Evolutionary conservation across 768 basidiomycete species (phyloP).

Genomic region (Panaeolus papilionaceus): DNA sequence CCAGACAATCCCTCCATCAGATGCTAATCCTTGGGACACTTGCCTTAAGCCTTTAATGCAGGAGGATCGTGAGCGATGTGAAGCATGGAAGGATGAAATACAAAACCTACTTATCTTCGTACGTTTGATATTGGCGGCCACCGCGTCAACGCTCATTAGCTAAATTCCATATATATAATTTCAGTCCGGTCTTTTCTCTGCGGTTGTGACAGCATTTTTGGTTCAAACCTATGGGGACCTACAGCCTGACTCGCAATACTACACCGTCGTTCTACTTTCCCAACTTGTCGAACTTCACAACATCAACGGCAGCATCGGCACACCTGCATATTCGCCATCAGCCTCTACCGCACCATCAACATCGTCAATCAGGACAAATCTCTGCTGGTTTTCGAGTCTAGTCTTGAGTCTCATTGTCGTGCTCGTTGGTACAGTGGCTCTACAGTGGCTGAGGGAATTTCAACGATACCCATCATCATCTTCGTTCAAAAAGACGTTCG

Average conservation of each 20-base stretch:
- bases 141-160: background rate
- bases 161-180: background rate
- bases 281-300: background rate
- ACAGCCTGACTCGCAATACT: conserved; percentile 5
- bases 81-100: conserved; percentile 25
- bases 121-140: background rate
- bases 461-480: conserved; percentile 16
- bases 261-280: background rate
- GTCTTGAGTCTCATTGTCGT: conserved; percentile 29
- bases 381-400: conserved; percentile 30
- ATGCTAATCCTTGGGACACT: conserved; percentile 2
- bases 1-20: background rate
- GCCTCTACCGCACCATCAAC: background rate
- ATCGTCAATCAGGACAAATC: conserved; percentile 24
- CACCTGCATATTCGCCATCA: background rate
- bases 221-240: conserved; percentile 28
- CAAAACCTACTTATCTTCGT: conserved; percentile 25
- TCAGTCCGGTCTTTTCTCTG: conserved; percentile 32
- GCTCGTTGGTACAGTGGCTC: conserved; percentile 29
- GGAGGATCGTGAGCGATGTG: conserved; percentile 24
- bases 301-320: background rate
- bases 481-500: background rate
- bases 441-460: conserved; percentile 34
- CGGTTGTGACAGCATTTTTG: conserved; percentile 30
- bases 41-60: conserved; percentile 17